These are phyloP conservation scores for Vickermania spadyakhi DNA, from an alignment of 208 protist genomes.

Conservation along the genomic window DNA sequence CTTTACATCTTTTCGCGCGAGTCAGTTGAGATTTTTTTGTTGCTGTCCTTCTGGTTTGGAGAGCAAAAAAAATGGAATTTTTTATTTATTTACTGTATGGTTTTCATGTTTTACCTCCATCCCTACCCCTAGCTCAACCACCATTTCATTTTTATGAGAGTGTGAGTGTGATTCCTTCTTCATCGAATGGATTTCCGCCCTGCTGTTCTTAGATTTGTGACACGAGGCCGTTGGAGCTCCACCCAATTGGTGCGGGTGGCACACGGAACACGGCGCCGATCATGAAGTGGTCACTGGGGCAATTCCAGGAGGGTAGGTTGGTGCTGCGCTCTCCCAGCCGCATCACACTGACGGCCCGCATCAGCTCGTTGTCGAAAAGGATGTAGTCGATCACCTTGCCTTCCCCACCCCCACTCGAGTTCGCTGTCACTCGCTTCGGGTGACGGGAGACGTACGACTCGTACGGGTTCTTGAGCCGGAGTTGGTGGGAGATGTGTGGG, in stretches of 20 bases:
- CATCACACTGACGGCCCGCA: conserved; percentile 48
- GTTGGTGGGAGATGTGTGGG: conserved; percentile 19
- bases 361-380: conserved; percentile 38
- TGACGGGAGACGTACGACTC: conserved; percentile 50
- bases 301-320: conserved; percentile 38
- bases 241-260: not conserved
- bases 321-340: conserved; percentile 25
- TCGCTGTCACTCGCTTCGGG: conserved; percentile 46
- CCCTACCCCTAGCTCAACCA: too few relatives aligned
- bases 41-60: too few relatives aligned
- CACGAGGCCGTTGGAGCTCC: too few relatives aligned
- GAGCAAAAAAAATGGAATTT: too few relatives aligned
- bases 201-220: too few relatives aligned
- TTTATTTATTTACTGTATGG: too few relatives aligned
- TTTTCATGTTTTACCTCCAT: too few relatives aligned
- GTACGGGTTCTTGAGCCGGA: conserved; percentile 56
- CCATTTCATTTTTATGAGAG: too few relatives aligned
- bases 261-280: conserved; percentile 38
- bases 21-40: too few relatives aligned
- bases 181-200: too few relatives aligned
- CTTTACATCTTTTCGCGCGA: too few relatives aligned
- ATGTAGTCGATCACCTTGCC: conserved; percentile 86
- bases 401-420: conserved; percentile 61
- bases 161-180: too few relatives aligned
- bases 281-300: conserved; percentile 83